These are phyloP conservation scores for Blastobotrys parvus DNA, from an alignment of 805 yeast species.

Conservation along the genomic window DNA sequence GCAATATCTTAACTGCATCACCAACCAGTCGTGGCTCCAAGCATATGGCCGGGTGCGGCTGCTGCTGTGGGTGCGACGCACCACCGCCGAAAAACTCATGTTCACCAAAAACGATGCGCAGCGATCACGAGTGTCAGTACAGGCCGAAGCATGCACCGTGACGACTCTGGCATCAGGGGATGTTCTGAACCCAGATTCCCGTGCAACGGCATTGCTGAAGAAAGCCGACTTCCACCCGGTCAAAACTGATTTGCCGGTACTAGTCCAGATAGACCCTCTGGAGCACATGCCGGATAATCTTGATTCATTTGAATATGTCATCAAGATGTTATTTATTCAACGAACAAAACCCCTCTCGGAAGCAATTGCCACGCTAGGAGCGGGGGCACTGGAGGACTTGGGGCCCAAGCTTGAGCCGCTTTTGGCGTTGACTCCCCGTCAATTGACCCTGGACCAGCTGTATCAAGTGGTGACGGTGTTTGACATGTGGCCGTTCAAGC, in stretches of 20 bases:
- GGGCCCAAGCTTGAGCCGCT: conserved; percentile 29
- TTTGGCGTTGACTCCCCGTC: conserved; percentile 37
- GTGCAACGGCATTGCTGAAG: neutral
- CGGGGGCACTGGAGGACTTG: conserved; percentile 55
- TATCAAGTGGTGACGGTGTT: conserved; percentile 43
- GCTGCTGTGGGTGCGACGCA: conserved; percentile 57
- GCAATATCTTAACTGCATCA: conserved; percentile 67
- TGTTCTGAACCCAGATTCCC: neutral
- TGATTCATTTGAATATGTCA: conserved; percentile 59
- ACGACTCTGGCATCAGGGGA: conserved; percentile 46
- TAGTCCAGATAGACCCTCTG: conserved; percentile 50
- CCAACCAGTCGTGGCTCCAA: conserved; percentile 65
- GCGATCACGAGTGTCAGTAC: conserved; percentile 56
- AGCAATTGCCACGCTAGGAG: conserved; percentile 54
- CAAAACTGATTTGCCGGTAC: conserved; percentile 29
- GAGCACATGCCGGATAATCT: conserved; percentile 35
- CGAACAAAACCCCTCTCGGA: conserved; percentile 38
- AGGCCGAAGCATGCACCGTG: conserved; percentile 57
- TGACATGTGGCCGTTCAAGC: conserved; percentile 82
- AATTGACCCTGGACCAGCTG: conserved; percentile 51
- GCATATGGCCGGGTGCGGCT: conserved; percentile 66
- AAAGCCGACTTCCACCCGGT: conserved; percentile 11
- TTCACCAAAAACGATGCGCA: conserved; percentile 43
- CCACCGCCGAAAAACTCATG: conserved; percentile 53
- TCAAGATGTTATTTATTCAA: conserved; percentile 49